Base-by-base conservation (phyloP, 768 basidiomycete genomes). In the Tylopilus balloui region DNA sequence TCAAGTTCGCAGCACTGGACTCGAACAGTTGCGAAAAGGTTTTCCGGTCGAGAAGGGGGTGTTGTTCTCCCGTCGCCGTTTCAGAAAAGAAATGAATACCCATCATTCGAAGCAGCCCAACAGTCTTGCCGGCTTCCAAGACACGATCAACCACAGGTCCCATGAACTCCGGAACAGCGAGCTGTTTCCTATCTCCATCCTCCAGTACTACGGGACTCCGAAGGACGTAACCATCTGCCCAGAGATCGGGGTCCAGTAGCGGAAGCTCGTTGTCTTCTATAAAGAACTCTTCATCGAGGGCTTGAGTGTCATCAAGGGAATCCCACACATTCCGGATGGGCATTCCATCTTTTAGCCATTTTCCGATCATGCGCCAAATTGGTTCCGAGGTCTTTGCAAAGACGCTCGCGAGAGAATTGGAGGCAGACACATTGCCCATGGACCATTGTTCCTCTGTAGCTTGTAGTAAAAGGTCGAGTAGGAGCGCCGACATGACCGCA, bases 321-420 rank as follows among this genome's bases (percentile, higher is more conserved):
- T 64, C 57, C 64, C 48, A 71, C 57, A 50, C 68, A 47, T 38
- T 71, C 65, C 49, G 73, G 10, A 76, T 60, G 4, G 80, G 80
- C 81, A 86, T 86, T 1, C 89, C 89, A 55, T 84, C 75, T 40
- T 72, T 75, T 45, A 92, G 66, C 90, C 89, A 92, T 47, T 71
- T 70, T 23, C 80, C 78, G 3, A 86, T 71, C 81, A 85, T 85
- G 6, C 57, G 60, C 90, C 90, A 92, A 8, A 84, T 68, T 0
- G 89, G 87, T 60, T 86, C 86, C 0, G 78, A 78, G 10, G 77
- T 79, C 42, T 68, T 71, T 9, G 78, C 70, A 56, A 90, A 88
- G 5, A 88, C 75, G 2, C 76, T 68, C 68, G 79, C 78, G 6
- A 92, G 72, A 3, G 74, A 73, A n/a, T 72, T 65, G 4, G 82